phyloP scores from a whole-genome alignment of 352 stramenopile genomes.

The Globisporangium alternatum region DNA sequence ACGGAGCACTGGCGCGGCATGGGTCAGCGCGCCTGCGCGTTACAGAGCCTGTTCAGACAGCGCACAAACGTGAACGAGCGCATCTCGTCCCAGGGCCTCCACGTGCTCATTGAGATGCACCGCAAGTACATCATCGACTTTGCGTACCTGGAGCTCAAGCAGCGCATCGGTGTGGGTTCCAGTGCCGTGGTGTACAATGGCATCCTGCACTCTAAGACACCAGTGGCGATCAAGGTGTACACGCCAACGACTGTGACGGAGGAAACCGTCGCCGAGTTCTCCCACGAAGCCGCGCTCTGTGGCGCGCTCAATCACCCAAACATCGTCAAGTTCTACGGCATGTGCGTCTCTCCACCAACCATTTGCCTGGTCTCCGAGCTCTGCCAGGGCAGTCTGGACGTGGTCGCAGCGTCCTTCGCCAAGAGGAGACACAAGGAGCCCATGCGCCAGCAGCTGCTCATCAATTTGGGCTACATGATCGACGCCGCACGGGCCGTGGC shows the following conservation, averaged over 20 bases:
- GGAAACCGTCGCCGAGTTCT: conserved; percentile 73
- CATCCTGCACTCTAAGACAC: conserved; percentile 26
- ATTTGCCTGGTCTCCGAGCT: conserved; percentile 69
- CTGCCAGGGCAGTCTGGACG: conserved; percentile 42
- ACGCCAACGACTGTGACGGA: conserved; percentile 43
- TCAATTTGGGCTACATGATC: conserved; percentile 57
- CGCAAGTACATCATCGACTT: conserved; percentile 74
- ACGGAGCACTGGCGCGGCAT: conserved; percentile 75
- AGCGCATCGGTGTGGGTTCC: conserved; percentile 41
- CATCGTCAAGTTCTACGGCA: conserved; percentile 79
- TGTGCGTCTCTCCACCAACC: conserved; percentile 77
- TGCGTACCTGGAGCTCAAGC: conserved; percentile 49
- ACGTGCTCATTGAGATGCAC: conserved; percentile 70
- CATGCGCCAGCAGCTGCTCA: conserved; percentile 46
- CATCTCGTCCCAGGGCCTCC: conserved; percentile 52
- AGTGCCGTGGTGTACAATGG: conserved; percentile 49
- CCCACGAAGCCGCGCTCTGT: conserved; percentile 73
- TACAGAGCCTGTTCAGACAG: conserved; percentile 28
- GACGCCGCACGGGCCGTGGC: conserved; percentile 61
- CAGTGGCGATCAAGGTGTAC: conserved; percentile 62
- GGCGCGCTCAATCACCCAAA: conserved; percentile 71
- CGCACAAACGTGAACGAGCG: conserved; percentile 35
- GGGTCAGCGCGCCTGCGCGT: conserved; percentile 42
- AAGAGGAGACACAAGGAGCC: conserved; percentile 4
- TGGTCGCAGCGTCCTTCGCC: conserved; percentile 18